Conservation (phyloP, 441 rosid genomes). For the California macrophylla region DNA sequence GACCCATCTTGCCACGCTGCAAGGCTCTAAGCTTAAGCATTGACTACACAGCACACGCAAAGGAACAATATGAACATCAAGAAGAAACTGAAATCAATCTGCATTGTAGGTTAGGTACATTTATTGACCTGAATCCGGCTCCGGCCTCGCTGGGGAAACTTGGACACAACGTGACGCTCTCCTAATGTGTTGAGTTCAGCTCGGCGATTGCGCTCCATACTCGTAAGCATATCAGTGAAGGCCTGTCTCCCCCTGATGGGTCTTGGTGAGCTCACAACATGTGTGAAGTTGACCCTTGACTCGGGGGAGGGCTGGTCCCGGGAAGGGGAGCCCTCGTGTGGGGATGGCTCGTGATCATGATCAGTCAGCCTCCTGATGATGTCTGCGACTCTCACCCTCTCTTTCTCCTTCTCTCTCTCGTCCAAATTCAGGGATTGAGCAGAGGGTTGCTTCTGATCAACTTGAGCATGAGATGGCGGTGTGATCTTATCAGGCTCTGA, state of each 20-base stretch:
- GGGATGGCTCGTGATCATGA: conserved; percentile 27
- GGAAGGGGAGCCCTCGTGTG: neutral
- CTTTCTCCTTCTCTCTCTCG: conserved; percentile 31
- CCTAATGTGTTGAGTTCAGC: conserved; percentile 41
- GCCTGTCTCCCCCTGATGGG: conserved; percentile 74
- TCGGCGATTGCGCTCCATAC: conserved; percentile 47
- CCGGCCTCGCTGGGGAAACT: conserved; percentile 64
- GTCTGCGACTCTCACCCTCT: conserved; percentile 54
- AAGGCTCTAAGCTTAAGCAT: conserved; percentile 50
- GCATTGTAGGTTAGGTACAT: neutral
- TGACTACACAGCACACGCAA: conserved; percentile 29
- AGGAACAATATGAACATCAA: neutral
- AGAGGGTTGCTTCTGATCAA: neutral
- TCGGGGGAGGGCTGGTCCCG: neutral
- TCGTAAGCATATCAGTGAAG: conserved; percentile 49
- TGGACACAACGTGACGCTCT: conserved; percentile 50
- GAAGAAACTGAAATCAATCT: neutral
- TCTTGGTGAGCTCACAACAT: conserved; percentile 39
- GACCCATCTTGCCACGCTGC: conserved; percentile 37
- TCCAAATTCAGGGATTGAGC: too few relatives aligned
- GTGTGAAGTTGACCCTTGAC: conserved; percentile 11
- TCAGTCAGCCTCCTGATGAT: conserved; percentile 50
- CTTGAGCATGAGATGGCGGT: neutral
- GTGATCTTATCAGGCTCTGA: neutral
- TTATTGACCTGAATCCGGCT: too few relatives aligned